Percentiles rank a stretch among this genome's conserved stretches.
phyloP scores from a whole-genome alignment of 768 basidiomycete genomes.

The Suillus hirtellus region DNA sequence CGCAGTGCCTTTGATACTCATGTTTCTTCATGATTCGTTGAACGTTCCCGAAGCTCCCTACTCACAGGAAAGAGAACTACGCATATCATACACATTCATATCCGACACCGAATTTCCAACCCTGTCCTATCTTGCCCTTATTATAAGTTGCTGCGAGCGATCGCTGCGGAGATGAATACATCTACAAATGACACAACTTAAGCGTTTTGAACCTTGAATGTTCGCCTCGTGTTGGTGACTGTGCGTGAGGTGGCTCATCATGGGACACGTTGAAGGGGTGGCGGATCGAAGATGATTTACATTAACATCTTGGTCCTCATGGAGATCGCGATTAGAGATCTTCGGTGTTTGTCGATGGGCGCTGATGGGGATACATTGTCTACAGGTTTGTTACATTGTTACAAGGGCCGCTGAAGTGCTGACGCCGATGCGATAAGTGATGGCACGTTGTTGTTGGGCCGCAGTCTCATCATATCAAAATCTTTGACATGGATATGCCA shows the following conservation, averaged over 20 bases:
- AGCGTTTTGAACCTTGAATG: not conserved
- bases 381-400: not conserved
- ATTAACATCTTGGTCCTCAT: not conserved
- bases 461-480: not conserved
- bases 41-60: not conserved
- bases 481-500: not conserved
- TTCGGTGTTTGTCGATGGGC: not conserved
- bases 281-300: constrained; percentile 2
- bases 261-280: not conserved
- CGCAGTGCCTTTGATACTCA: not conserved
- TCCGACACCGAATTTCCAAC: not conserved
- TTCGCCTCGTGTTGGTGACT: constrained; percentile 6
- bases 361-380: not conserved
- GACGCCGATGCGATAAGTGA: not conserved
- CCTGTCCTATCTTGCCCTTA: not conserved
- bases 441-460: not conserved
- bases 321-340: constrained; percentile 4
- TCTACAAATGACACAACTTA: not conserved
- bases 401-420: not conserved
- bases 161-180: not conserved
- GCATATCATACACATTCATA: not conserved
- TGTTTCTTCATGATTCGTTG: not conserved
- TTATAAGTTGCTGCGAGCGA: not conserved
- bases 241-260: not conserved
- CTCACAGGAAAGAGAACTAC: no score